phyloP scores from a whole-genome alignment of 2,329 filamentous ascomycete species.

The Chrysoporthe austroafricana region DNA sequence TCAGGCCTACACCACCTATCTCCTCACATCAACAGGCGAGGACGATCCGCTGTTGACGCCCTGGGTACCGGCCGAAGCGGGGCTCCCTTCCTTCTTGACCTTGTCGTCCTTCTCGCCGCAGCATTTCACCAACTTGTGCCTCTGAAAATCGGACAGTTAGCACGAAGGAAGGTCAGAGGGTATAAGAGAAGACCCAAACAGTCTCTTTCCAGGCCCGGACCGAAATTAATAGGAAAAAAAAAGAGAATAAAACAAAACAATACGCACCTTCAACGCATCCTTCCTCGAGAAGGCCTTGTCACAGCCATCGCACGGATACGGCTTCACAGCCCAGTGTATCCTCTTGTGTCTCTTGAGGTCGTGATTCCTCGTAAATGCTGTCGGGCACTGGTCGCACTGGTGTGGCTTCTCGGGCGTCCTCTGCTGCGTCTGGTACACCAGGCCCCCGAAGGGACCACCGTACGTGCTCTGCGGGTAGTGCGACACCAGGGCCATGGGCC shows the following conservation, averaged over 20 bases:
- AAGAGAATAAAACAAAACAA: too few relatives aligned
- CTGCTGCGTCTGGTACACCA: slow-evolving; percentile 49
- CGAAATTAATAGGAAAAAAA: too few relatives aligned
- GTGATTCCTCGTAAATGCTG: slow-evolving; percentile 95
- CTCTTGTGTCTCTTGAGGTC: slow-evolving; percentile 95
- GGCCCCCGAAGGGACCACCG: slow-evolving; percentile 36
- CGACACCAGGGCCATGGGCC: slow-evolving; percentile 70
- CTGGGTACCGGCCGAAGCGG: slow-evolving; percentile 25
- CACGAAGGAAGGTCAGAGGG: background rate
- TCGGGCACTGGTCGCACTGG: slow-evolving; percentile 89
- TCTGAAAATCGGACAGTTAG: slow-evolving; percentile 44
- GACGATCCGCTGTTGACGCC: slow-evolving; percentile 28
- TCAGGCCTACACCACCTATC: slow-evolving; percentile 10
- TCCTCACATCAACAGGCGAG: slow-evolving; percentile 28
- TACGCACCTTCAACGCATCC: slow-evolving; percentile 89
- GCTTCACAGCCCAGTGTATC: slow-evolving; percentile 94
- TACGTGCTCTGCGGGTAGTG: slow-evolving; percentile 35
- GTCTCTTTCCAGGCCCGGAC: too few relatives aligned
- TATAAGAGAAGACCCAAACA: too few relatives aligned
- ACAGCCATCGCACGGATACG: slow-evolving; percentile 87
- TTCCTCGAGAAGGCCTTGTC: slow-evolving; percentile 97
- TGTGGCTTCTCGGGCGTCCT: slow-evolving; percentile 79
- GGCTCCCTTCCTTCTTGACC: slow-evolving; percentile 27
- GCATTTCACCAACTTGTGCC: slow-evolving; percentile 67
- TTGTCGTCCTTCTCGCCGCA: slow-evolving; percentile 52